A percentile compares a stretch with the other conserved stretches of the same genome.
These are phyloP conservation scores for Termitomyces sp. DNA, from an alignment of 768 basidiomycete genomes.

Conservation along the genomic window DNA sequence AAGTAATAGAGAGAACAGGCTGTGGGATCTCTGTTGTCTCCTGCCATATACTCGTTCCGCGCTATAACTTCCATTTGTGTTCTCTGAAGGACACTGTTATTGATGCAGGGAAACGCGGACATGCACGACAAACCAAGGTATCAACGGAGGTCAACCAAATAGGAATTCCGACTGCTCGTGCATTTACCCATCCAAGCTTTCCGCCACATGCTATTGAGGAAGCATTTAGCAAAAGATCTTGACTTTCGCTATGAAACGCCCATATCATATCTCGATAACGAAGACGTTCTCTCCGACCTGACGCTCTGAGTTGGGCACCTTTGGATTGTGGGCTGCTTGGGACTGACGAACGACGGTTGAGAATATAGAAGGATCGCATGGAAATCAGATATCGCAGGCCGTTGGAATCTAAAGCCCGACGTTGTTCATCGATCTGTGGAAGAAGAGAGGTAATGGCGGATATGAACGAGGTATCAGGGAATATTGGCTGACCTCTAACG, in stretches of 20 bases:
- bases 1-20: constrained; percentile 91
- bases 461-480: background rate
- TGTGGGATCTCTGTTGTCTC: constrained; percentile 84
- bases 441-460: background rate
- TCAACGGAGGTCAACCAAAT: constrained; percentile 84
- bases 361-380: constrained; percentile 86
- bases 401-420: constrained; percentile 85
- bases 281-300: constrained; percentile 67
- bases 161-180: constrained; percentile 78
- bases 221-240: constrained; percentile 72
- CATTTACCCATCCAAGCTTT: constrained; percentile 89
- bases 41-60: constrained; percentile 87
- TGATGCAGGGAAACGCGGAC: background rate
- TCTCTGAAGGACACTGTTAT: constrained; percentile 41
- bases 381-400: constrained; percentile 91
- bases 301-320: constrained; percentile 33
- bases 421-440: constrained; percentile 79
- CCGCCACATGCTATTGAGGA: constrained; percentile 69
- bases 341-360: constrained; percentile 58
- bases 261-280: constrained; percentile 94
- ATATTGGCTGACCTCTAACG: constrained; percentile 58
- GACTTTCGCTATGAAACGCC: constrained; percentile 95
- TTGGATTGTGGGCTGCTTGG: constrained; percentile 41
- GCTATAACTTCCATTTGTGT: constrained; percentile 83
- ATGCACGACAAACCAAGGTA: constrained; percentile 51